Evolutionary conservation across 2,329 filamentous ascomycete species (phyloP).

Genomic region (Fusarium tjaetaba): DNA sequence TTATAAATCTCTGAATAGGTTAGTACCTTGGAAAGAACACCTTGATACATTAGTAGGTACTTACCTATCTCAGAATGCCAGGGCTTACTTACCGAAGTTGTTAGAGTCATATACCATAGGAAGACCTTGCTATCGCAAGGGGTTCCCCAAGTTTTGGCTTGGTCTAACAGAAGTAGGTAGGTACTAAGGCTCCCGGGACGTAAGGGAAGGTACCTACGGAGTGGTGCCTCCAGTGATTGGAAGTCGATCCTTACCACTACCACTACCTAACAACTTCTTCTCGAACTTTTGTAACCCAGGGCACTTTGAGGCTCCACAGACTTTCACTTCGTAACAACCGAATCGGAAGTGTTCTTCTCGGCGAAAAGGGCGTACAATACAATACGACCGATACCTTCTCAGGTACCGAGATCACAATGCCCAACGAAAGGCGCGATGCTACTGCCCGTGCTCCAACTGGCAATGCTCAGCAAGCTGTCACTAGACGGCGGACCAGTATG

Average conservation of each 20-base stretch:
- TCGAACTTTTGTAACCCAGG: background rate
- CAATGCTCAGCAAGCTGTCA: background rate
- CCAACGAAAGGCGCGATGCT: conserved; percentile 5
- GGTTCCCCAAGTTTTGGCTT: no score
- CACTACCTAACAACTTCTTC: background rate
- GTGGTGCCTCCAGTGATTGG: background rate
- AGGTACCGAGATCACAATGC: conserved; percentile 7
- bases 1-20: background rate
- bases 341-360: conserved; percentile 10
- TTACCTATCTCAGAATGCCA: no score
- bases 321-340: background rate
- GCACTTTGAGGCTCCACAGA: background rate
- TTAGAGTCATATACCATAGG: no score
- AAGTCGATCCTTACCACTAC: background rate
- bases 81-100: no score
- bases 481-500: conserved; percentile 28
- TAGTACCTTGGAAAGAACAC: background rate
- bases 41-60: background rate
- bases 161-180: no score
- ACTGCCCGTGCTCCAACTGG: background rate
- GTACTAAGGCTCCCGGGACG: background rate
- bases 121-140: no score
- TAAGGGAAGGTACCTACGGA: background rate
- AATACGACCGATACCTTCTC: background rate
- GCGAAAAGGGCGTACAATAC: background rate